Base-by-base conservation (phyloP, 2,329 filamentous ascomycete species). In the Chaetothyriales sp. region DNA sequence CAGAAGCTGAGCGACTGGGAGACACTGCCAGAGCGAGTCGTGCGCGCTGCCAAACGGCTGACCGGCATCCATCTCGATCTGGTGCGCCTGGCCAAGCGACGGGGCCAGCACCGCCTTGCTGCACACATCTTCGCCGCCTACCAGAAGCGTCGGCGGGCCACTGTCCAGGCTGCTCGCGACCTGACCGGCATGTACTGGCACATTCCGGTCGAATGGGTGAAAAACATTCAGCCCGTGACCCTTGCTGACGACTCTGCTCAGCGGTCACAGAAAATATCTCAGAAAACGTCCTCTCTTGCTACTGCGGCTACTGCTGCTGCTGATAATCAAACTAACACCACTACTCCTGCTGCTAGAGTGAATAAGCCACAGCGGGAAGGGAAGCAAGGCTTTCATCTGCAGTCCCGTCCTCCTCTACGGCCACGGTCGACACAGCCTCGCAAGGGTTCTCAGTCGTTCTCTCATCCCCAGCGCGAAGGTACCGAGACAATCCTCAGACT, bases 1-100 rank as follows among this genome's bases (percentile, higher is more conserved):
- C 48, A 53, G 45, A 51, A 53, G 19, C n/a, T 55, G 28, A 55
- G 48, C 43, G 56, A 56, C 28, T 48, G 47, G 19, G 55, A 57
- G 39, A 44, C 53, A 10, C 19, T 47, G 26, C 45, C 45, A 12
- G 18, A 47, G 20, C 19, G 26, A 18, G 26, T 47, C 20, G 26
- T 47, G 26, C 45, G 26, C 9, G 20, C 20, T 1, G 45, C 20
- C 45, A 22, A 32, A 25, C 10, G 20, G 26, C 12, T 47, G 20
- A 15, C 32, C 32, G 32, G 32, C 32, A 39, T 39, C 9, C 32
- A 39, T 15, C 15, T 39, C 10, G 32, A 15, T 15, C 32, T 39
- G 32, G 32, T 39, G 32, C 32, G 32, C 12, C 2, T 39, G 32
- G 32, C 12, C 10, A 39, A 39, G 32, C 10, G 32, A 4, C 15